Evolutionary conservation across 345 rosid genomes (phyloP).

Genomic region (Rhizophora apiculata): DNA sequence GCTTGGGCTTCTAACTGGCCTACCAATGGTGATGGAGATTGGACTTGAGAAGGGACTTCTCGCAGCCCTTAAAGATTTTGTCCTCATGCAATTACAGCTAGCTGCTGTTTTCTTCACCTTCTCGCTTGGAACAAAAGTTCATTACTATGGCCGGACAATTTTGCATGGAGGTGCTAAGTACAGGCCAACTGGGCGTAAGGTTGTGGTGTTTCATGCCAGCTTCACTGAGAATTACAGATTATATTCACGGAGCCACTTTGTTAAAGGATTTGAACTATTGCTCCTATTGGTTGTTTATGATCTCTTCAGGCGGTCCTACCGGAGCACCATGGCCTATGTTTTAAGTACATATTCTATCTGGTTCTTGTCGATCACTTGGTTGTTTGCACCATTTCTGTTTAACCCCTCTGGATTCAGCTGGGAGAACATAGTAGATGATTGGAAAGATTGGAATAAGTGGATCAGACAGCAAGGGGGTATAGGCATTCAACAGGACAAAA

Average conservation of each 20-base stretch:
- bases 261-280: constrained; percentile 83
- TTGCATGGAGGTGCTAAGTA: constrained; percentile 92
- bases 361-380: constrained; percentile 96
- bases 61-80: constrained; percentile 81
- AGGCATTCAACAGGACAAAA: constrained; percentile 88
- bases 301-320: constrained; percentile 74
- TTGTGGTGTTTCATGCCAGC: constrained; percentile 87
- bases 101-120: constrained; percentile 97
- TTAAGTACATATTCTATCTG: constrained; percentile 82
- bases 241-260: constrained; percentile 92
- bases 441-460: constrained; percentile 99
- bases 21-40: constrained; percentile 98
- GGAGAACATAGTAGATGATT: constrained; percentile 86
- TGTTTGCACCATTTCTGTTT: constrained; percentile 89
- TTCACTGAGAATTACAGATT: constrained; percentile 86
- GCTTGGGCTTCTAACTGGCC: constrained; percentile 91
- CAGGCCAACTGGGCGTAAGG: constrained; percentile 93
- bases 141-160: constrained; percentile 84
- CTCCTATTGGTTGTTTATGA: constrained; percentile 78
- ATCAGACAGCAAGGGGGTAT: constrained; percentile 92
- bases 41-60: constrained; percentile 96
- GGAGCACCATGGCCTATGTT: constrained; percentile 83
- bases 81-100: constrained; percentile 93
- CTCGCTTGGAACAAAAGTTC: constrained; percentile 89
- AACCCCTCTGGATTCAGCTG: constrained; percentile 91